phyloP scores from a whole-genome alignment of 306 rosid species.

The Hylodesmum podocarpum region DNA sequence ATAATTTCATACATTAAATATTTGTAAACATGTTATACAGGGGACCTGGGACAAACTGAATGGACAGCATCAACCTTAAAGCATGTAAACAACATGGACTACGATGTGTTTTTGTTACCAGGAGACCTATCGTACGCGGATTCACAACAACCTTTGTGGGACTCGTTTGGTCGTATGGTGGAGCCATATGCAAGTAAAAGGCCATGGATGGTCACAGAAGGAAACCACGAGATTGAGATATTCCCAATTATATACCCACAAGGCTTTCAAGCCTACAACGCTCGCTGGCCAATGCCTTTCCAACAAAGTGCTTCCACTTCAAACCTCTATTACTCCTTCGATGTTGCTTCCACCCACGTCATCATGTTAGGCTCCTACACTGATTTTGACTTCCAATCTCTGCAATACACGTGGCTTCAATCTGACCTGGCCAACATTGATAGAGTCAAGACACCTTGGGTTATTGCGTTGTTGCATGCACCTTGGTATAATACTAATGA shows the following conservation, averaged over 20 bases:
- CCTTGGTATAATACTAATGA: constrained; percentile 79
- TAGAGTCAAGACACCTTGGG: constrained; percentile 59
- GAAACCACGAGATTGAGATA: constrained; percentile 71
- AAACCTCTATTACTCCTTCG: constrained; percentile 69
- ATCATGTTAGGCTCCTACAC: constrained; percentile 74
- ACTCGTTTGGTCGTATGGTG: constrained; percentile 74
- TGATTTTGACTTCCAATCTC: constrained; percentile 41
- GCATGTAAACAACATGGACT: constrained; percentile 48
- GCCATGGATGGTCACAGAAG: constrained; percentile 83
- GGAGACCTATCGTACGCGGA: constrained; percentile 81
- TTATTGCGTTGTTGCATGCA: constrained; percentile 59
- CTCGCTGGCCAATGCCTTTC: constrained; percentile 73
- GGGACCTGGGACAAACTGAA: constrained; percentile 78
- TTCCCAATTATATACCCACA: constrained; percentile 44
- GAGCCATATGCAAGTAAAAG: constrained; percentile 69
- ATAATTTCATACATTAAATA: too few relatives aligned
- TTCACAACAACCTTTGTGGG: constrained; percentile 62
- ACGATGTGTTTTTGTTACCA: constrained; percentile 64
- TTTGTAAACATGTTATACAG: constrained; percentile 24
- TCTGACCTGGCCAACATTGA: constrained; percentile 52
- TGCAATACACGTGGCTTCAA: constrained; percentile 61
- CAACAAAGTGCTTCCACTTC: constrained; percentile 62
- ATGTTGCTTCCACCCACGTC: constrained; percentile 46
- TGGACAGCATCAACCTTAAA: constrained; percentile 61
- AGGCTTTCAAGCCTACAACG: constrained; percentile 54